Conservation (phyloP, 495 filamentous ascomycete species). For the Achaetomiella virescens region DNA sequence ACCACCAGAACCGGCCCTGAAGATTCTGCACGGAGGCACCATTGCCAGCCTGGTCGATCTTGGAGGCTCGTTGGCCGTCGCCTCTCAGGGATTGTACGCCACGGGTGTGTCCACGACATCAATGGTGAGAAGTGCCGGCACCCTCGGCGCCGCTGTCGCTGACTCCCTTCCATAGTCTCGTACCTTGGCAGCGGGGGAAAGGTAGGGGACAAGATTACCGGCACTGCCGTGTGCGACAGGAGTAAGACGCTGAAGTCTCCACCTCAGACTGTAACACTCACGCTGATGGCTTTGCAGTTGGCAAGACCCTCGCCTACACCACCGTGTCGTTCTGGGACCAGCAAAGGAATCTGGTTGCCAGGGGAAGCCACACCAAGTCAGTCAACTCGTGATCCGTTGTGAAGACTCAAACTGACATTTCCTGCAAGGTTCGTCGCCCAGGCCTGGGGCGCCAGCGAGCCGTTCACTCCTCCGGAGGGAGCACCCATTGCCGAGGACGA, state of each 20-base stretch:
- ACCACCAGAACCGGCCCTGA: constrained; percentile 71
- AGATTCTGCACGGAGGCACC: constrained; percentile 88
- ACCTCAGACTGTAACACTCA: neutral
- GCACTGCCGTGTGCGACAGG: constrained; percentile 72
- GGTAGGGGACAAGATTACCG: constrained; percentile 69
- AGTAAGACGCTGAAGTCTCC: constrained; percentile 46
- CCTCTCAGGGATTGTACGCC: constrained; percentile 77
- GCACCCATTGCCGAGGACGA: constrained; percentile 7
- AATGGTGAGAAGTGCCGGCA: no score
- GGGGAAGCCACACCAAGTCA: constrained; percentile 95
- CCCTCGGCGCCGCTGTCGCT: constrained; percentile 10
- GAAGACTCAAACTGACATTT: neutral
- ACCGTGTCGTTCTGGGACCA: constrained; percentile 69
- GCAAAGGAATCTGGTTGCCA: constrained; percentile 72
- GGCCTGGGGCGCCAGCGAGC: neutral
- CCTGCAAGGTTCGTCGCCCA: constrained; percentile 10
- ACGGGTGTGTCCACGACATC: constrained; percentile 89
- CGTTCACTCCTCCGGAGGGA: constrained; percentile 6
- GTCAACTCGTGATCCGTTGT: constrained; percentile 14
- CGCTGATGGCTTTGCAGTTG: constrained; percentile 51
- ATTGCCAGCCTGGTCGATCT: constrained; percentile 95
- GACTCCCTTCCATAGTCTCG: constrained; percentile 50
- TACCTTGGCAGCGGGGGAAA: constrained; percentile 81
- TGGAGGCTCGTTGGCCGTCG: constrained; percentile 87
- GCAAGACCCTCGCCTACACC: constrained; percentile 88